Evolutionary conservation across 768 basidiomycete species (phyloP).

Genomic region (Leccinum disarticulatum): DNA sequence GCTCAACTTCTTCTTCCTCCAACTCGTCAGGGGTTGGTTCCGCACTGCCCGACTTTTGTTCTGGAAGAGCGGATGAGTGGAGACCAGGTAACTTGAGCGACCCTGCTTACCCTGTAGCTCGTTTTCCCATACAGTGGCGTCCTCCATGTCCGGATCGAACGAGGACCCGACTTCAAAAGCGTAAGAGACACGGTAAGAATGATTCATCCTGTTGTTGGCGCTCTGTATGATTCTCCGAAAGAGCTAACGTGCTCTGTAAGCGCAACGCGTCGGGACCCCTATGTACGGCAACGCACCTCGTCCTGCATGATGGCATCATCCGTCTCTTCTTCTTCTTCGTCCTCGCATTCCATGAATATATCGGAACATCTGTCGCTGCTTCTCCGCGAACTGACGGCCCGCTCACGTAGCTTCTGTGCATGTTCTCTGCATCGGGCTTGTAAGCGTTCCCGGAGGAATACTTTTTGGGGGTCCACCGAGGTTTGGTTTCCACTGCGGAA

Average conservation of each 20-base stretch:
- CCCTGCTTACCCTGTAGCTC: constrained; percentile 44
- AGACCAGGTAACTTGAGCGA: neutral
- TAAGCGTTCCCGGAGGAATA: constrained; percentile 59
- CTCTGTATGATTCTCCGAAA: constrained; percentile 65
- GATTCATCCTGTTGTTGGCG: constrained; percentile 45
- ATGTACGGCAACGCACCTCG: constrained; percentile 40
- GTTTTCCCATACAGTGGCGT: constrained; percentile 58
- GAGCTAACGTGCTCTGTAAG: constrained; percentile 42
- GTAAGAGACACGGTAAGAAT: constrained; percentile 64
- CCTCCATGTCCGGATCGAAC: constrained; percentile 72
- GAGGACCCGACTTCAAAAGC: constrained; percentile 71
- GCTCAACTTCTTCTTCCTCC: constrained; percentile 51
- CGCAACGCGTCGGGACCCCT: constrained; percentile 3
- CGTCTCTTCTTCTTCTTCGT: constrained; percentile 52
- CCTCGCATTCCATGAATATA: constrained; percentile 44
- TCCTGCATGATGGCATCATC: constrained; percentile 62
- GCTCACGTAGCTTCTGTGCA: constrained; percentile 54
- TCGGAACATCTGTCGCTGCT: constrained; percentile 52
- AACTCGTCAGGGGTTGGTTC: constrained; percentile 45
- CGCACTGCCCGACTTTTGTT: constrained; percentile 1
- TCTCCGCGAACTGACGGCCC: constrained; percentile 40
- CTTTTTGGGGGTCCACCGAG: constrained; percentile 49
- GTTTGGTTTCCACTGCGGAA: constrained; percentile 16
- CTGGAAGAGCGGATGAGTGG: constrained; percentile 9
- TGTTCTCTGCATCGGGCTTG: constrained; percentile 62